Conservation (phyloP, 352 stramenopile species). For the Phytophthora fragariae region DNA sequence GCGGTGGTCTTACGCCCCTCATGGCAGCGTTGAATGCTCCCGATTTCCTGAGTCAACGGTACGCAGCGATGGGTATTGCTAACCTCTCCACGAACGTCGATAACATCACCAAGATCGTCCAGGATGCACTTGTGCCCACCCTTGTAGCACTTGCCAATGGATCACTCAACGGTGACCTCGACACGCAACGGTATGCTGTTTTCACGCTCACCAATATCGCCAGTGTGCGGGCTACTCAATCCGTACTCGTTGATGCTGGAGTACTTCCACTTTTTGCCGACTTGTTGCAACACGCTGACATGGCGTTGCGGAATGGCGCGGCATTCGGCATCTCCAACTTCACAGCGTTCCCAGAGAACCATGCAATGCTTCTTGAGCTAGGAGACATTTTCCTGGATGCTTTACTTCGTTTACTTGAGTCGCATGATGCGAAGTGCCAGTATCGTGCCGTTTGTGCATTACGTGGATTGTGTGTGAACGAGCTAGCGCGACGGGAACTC, state of each 20-base stretch:
- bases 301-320: constrained; percentile 88
- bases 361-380: constrained; percentile 79
- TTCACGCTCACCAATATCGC: constrained; percentile 95
- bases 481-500: constrained; percentile 89
- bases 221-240: constrained; percentile 84
- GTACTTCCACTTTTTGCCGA: constrained; percentile 75
- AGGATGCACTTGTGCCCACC: constrained; percentile 90
- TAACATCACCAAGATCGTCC: constrained; percentile 91
- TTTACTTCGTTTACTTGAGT: constrained; percentile 64
- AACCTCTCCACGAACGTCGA: constrained; percentile 95
- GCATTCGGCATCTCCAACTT: constrained; percentile 96
- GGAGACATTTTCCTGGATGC: constrained; percentile 55
- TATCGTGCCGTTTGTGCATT: constrained; percentile 92
- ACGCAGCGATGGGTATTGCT: constrained; percentile 94
- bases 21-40: constrained; percentile 90
- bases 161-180: constrained; percentile 86
- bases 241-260: constrained; percentile 79
- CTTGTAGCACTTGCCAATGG: constrained; percentile 88
- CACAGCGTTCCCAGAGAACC: constrained; percentile 92
- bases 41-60: constrained; percentile 94
- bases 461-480: constrained; percentile 92
- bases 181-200: constrained; percentile 94
- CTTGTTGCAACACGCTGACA: constrained; percentile 83
- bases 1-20: constrained; percentile 90
- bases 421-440: constrained; percentile 84